Evolutionary conservation across 352 stramenopile species (phyloP).

Genomic region (Globisporangium cederbergense): DNA sequence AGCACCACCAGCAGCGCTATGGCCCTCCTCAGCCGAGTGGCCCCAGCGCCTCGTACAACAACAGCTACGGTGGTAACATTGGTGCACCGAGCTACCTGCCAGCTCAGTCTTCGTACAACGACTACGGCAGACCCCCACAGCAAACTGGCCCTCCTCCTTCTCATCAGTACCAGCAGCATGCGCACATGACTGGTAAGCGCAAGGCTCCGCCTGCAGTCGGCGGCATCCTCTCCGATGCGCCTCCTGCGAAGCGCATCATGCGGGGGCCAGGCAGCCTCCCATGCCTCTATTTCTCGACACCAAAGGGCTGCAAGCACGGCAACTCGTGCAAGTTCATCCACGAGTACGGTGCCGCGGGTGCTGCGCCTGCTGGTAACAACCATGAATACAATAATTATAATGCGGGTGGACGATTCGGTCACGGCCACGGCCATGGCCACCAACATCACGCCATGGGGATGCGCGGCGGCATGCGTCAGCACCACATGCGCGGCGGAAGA

Average conservation of each 20-base stretch:
- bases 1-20: slow-evolving; percentile 25
- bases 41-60: slow-evolving; percentile 23
- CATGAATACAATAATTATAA: slow-evolving; percentile 69
- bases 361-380: slow-evolving; percentile 35
- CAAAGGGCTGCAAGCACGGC: slow-evolving; percentile 71
- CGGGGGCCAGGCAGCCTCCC: slow-evolving; percentile 42
- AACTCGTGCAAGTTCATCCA: slow-evolving; percentile 67
- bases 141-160: background rate
- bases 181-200: slow-evolving; percentile 29
- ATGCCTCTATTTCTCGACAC: slow-evolving; percentile 72
- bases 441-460: slow-evolving; percentile 29
- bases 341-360: slow-evolving; percentile 26
- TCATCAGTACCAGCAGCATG: slow-evolving; percentile 11
- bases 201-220: slow-evolving; percentile 33
- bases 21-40: slow-evolving; percentile 29
- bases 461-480: slow-evolving; percentile 34
- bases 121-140: slow-evolving; percentile 13
- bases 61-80: slow-evolving; percentile 24
- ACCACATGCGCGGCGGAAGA: slow-evolving; percentile 55
- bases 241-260: slow-evolving; percentile 40
- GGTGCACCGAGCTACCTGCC: slow-evolving; percentile 21
- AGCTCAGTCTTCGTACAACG: slow-evolving; percentile 17
- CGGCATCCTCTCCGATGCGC: slow-evolving; percentile 33
- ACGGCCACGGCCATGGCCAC: slow-evolving; percentile 22
- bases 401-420: slow-evolving; percentile 46